Base-by-base conservation (phyloP, 768 basidiomycete species). In the Kwoniella dendrophila region DNA sequence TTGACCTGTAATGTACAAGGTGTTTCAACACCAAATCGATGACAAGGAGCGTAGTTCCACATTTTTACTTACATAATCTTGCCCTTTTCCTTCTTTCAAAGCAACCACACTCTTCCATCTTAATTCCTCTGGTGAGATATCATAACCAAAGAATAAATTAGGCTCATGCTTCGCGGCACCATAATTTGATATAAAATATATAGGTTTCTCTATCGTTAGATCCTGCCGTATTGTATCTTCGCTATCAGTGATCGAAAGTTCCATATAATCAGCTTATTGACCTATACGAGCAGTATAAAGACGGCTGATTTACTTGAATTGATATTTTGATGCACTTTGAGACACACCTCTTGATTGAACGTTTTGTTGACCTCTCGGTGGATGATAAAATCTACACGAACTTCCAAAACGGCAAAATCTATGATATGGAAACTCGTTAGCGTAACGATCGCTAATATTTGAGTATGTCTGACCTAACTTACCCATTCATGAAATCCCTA, bases 171-270 rank as follows among this genome's bases (percentile, higher is more conserved):
- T 95, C 3, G 86, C 85, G 22, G 90, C 85, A 0, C 83, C 91
- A 74, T 89, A 94, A 0, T 85, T 87, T 0, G 90, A 87, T 0
- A 94, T 80, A 14, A 88, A 87, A 88, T 89, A 96, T 12, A 83
- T 44, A 0, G 92, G 92, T 71, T 86, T 87, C 16, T 93, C 91
- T 2, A 79, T 80, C 1, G 83, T 85, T 7, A 94, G 75, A 66
- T 94, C 92, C 32, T 80, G 79, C n/a, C 73, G 74, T 44, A 95
- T 84, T 2, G 82, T 80, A 12, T 91, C 87, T 20, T 80, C 73
- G 27, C 90, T 92, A 68, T n/a, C 34, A 6, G 22, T 40, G 50
- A 34, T 22, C 20, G 16, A 10, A 18, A 52, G 26, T 32, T 20
- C 10, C 7, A 18, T 49, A 29, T 14, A 52, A 40, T 20, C 22